Conservation (phyloP, 2,329 filamentous ascomycete genomes). For the Ophiostoma perfectum region DNA sequence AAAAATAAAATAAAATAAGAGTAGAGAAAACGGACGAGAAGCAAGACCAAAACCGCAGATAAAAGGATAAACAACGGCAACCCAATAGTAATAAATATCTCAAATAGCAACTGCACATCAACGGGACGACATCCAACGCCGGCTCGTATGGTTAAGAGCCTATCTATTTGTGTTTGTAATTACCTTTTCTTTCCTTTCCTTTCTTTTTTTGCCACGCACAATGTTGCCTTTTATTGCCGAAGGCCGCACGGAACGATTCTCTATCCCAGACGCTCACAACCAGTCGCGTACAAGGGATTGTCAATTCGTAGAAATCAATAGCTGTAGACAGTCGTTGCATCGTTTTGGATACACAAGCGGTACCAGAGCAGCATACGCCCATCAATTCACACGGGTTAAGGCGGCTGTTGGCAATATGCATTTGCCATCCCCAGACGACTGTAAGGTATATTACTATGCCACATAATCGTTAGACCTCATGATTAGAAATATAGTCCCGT, state of each 20-base stretch:
- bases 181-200: neutral
- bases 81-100: slow-evolving; percentile 3
- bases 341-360: neutral
- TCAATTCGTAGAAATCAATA: neutral
- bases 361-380: no score
- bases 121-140: neutral
- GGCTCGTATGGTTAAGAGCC: neutral
- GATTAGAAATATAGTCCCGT: no score
- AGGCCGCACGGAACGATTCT: neutral
- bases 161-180: neutral
- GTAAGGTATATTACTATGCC: no score
- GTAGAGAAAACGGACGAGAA: neutral
- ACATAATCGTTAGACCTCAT: no score
- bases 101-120: slow-evolving; percentile 11
- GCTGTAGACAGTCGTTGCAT: neutral
- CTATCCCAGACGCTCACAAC: neutral
- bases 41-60: neutral
- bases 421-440: no score
- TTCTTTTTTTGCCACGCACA: neutral
- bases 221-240: neutral
- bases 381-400: no score
- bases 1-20: neutral
- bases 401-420: no score
- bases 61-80: neutral
- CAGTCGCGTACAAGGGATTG: neutral